A percentile compares a stretch with the other conserved stretches of the same genome.
Evolutionary conservation across 1,284 basidiomycete genomes (phyloP).

Genomic region (Rhodotorula sp.): DNA sequence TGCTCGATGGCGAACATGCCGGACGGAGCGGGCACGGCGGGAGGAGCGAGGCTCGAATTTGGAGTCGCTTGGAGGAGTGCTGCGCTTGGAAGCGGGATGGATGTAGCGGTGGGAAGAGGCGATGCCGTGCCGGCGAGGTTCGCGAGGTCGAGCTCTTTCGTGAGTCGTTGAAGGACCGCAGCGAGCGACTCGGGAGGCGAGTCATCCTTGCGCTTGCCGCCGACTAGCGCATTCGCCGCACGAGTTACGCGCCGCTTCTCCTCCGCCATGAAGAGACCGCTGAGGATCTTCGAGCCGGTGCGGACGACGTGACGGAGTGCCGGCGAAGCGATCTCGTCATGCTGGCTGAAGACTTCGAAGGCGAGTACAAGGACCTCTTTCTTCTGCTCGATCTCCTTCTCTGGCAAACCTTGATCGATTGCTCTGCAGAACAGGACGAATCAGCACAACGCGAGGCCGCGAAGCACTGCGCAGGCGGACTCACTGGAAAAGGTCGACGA

Average conservation of each 20-base stretch:
- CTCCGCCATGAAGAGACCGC: conserved; percentile 33
- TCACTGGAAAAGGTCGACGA: conserved; percentile 27
- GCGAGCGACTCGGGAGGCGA: conserved; percentile 22
- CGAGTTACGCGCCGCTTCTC: conserved; percentile 29
- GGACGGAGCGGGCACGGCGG: background rate
- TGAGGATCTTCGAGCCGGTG: conserved; percentile 26
- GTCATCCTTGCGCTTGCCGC: background rate
- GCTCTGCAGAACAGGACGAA: background rate
- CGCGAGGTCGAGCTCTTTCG: background rate
- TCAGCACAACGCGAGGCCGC: background rate
- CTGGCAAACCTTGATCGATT: conserved; percentile 23
- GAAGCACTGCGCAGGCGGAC: background rate
- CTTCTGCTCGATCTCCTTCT: conserved; percentile 22
- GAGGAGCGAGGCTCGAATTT: background rate
- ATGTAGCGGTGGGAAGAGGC: background rate
- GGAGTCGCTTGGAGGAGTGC: background rate
- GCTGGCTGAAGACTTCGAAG: conserved; percentile 27
- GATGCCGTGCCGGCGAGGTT: background rate
- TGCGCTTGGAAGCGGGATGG: background rate
- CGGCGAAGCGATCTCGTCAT: conserved; percentile 13
- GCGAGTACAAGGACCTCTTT: conserved; percentile 23
- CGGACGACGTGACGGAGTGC: conserved; percentile 22
- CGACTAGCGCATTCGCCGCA: conserved; percentile 19
- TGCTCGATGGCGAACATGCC: background rate
- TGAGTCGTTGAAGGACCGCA: conserved; percentile 7